Evolutionary conservation across 2,329 filamentous ascomycete species (phyloP), one percentile per base, ranked within the genome.

Genomic region (Huntiella abstrusa): DNA sequence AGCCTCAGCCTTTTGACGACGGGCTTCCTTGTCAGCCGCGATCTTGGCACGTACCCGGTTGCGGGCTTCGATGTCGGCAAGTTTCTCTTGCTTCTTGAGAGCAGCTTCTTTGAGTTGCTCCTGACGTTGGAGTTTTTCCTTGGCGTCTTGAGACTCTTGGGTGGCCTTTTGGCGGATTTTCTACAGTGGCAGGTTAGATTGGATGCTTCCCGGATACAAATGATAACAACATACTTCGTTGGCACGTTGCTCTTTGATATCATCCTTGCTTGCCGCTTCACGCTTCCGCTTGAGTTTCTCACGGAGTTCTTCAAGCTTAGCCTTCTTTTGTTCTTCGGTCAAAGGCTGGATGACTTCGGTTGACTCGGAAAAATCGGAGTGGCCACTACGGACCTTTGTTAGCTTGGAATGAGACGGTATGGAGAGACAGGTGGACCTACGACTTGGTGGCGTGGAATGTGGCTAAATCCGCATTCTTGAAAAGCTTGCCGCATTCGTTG

Each of bases 401-500:
- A 32, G 22, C 22, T 28, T 28, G 3, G 22, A 5, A 28, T 10
- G 8, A 28, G 22, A 7, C 3, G 22, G 22, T 28, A 28, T 10
- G 8, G 6, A 28, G 8, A 19, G 22, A n/a, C 8, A 13, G 7
- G 5, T 37, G 33, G 15, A 61, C 72, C 51, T 59, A 80, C 65
- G 84, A 88, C 65, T 93, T 94, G 56, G 76, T 76, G 32, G 86
- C 91, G 59, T 98, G 91, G 59, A 85, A 94, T 56, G 88, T 80
- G 7, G 87, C 91, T 53, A 88, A 75, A 19, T 77, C 77, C 53
- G 80, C 75, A 56, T 76, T 84, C 54, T 83, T 73, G 63, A 98
- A 92, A 59, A 77, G 81, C 70, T 94, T 95, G 58, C 82, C 81
- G 58, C 91, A 98, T 48, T 95, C 88, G 53, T 94, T 91, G 71